A percentile compares a stretch with the other conserved stretches of the same genome.
Conservation (phyloP, 495 filamentous ascomycete species). For the Aspergillus hancockii region DNA sequence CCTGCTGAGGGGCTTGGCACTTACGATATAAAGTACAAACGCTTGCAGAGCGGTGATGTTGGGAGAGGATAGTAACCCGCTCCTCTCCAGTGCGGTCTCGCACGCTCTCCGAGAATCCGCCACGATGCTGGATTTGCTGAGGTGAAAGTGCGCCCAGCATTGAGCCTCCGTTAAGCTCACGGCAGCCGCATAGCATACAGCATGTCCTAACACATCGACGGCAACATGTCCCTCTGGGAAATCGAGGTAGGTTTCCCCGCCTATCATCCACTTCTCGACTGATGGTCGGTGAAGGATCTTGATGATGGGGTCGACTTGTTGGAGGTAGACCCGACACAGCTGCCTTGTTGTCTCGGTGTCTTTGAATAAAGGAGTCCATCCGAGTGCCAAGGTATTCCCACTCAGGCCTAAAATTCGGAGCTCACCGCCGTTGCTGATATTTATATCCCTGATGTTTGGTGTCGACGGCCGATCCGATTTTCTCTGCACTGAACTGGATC, state of each 20-base stretch:
- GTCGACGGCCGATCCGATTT: no score
- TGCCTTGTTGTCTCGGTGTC: neutral
- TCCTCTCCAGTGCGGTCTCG: slow-evolving; percentile 1
- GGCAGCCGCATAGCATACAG: slow-evolving; percentile 11
- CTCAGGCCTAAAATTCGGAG: no score
- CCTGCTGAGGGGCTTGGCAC: neutral
- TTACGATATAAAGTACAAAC: slow-evolving; percentile 13
- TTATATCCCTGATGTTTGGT: no score
- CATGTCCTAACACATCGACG: neutral
- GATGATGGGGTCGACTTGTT: slow-evolving; percentile 10
- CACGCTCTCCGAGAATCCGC: slow-evolving; percentile 2
- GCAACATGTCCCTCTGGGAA: neutral
- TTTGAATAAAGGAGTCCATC: no score
- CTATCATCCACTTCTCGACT: slow-evolving; percentile 2
- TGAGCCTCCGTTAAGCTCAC: neutral
- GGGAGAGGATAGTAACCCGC: neutral
- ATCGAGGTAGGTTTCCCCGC: slow-evolving; percentile 1
- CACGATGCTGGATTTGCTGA: slow-evolving; percentile 2
- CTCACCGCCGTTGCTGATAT: no score
- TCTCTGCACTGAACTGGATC: no score
- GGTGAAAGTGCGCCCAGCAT: slow-evolving; percentile 3
- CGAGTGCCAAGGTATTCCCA: no score
- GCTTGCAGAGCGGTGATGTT: slow-evolving; percentile 8
- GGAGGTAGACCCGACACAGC: slow-evolving; percentile 8
- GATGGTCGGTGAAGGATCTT: slow-evolving; percentile 12